These are phyloP conservation scores for Coemansia sp. DNA, from an alignment of 192 early-diverging fungal genomes.

Conservation along the genomic window DNA sequence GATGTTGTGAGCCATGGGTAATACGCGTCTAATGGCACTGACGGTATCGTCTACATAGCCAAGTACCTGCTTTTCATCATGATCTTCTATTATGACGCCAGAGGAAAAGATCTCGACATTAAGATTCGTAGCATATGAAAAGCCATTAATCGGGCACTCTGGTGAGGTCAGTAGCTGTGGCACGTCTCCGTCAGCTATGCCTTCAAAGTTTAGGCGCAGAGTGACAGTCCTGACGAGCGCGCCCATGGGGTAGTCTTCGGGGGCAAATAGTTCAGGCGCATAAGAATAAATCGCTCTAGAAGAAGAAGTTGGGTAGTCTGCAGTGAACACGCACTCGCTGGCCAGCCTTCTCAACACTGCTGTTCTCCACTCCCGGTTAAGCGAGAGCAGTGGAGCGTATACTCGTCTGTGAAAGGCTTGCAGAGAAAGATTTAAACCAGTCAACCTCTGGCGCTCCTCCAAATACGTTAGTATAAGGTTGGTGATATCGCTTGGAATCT, in stretches of 20 bases:
- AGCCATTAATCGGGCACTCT: neutral
- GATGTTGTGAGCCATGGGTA: neutral
- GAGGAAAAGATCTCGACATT: neutral
- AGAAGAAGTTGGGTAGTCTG: neutral
- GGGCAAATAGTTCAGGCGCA: neutral
- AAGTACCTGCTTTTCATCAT: neutral
- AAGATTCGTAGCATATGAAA: neutral
- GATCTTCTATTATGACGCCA: neutral
- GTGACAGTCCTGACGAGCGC: neutral
- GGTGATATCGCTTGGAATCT: neutral
- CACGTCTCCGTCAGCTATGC: neutral
- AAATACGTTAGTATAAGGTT: neutral
- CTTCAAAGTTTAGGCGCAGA: neutral
- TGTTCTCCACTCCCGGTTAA: neutral
- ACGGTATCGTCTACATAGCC: neutral
- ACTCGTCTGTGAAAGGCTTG: neutral
- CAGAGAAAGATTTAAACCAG: neutral
- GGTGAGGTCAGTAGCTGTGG: neutral
- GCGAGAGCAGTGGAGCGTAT: neutral
- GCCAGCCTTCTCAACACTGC: neutral
- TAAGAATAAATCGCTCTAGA: neutral
- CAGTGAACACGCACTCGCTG: neutral
- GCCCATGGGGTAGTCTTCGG: neutral
- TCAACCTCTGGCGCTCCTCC: neutral
- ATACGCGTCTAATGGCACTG: neutral